Evolutionary conservation across 2,329 filamentous ascomycete genomes (phyloP).

Genomic region (Stagonosporopsis chrysanthemi): DNA sequence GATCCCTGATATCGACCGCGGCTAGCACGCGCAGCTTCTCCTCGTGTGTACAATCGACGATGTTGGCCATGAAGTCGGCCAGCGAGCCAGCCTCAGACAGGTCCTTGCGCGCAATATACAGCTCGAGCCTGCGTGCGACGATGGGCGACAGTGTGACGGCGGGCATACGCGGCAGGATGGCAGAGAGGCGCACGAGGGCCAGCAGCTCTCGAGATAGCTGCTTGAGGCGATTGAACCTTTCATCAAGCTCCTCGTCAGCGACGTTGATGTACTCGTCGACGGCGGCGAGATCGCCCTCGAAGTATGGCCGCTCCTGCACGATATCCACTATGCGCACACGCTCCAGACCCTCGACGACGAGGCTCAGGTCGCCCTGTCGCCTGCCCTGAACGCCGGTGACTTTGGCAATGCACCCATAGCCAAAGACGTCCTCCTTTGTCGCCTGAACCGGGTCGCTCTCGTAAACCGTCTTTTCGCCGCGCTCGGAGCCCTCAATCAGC

Average conservation of each 20-base stretch:
- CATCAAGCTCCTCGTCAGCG: slow-evolving; percentile 63
- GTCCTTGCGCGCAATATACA: slow-evolving; percentile 85
- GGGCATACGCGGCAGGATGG: slow-evolving; percentile 76
- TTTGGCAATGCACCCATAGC: slow-evolving; percentile 75
- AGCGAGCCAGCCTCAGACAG: slow-evolving; percentile 82
- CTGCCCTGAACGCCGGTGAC: slow-evolving; percentile 59
- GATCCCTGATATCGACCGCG: slow-evolving; percentile 78
- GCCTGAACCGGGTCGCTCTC: slow-evolving; percentile 59
- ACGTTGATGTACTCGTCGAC: slow-evolving; percentile 68
- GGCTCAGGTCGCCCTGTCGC: slow-evolving; percentile 68
- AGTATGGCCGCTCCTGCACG: slow-evolving; percentile 80
- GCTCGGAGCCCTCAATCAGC: slow-evolving; percentile 70
- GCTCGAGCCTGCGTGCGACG: slow-evolving; percentile 84
- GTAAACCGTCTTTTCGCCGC: slow-evolving; percentile 51
- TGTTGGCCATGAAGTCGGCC: slow-evolving; percentile 96
- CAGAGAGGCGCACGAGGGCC: slow-evolving; percentile 81
- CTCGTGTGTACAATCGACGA: slow-evolving; percentile 85
- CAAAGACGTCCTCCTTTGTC: slow-evolving; percentile 72
- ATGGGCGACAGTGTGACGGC: slow-evolving; percentile 76
- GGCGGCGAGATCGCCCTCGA: slow-evolving; percentile 79
- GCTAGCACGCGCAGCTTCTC: slow-evolving; percentile 89
- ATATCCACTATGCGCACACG: slow-evolving; percentile 79
- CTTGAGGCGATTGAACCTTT: slow-evolving; percentile 82
- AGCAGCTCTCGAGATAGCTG: slow-evolving; percentile 85
- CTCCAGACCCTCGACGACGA: slow-evolving; percentile 85